Base-by-base conservation (phyloP, 2,329 filamentous ascomycete genomes). In the Emmonsia crescens region DNA sequence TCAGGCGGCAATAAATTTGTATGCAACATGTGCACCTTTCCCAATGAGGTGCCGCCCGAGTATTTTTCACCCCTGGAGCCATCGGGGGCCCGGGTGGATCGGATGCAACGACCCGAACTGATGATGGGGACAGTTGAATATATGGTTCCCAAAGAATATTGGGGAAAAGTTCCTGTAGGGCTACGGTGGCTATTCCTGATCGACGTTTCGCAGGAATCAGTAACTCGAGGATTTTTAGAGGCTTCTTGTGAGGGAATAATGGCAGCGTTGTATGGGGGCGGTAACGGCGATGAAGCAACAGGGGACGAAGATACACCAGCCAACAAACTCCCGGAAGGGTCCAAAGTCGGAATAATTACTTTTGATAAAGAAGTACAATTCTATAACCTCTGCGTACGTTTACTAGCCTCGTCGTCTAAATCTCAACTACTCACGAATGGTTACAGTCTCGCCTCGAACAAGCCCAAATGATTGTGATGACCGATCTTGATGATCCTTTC, bases 401-500 rank as follows among this genome's bases (percentile, higher is more conserved):
- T 59, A 60, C 29, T 29, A 36, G 52, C 6, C 27, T 29, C 9
- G 60, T 59, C n/a, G 62, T 19, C 42, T 31, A 5, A 33, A 49
- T 63, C 55, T 71, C 74, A 52, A 76, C 48, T 40, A 29, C 57
- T 59, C 61, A 46, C 36, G 19, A 60, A 56, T 9, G 21, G 44
- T 44, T 33, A 46, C 73, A 90, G 86, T 76, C 91, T 44, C 82
- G 82, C 48, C 79, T 96, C 49, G 88, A 94, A 61, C 86, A 91
- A 76, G 91, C 94, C 10, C 94, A 99, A 72, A 96, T 99, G 91
- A 85, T 99, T 80, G 92, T 99, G 58, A 96, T 99, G 90, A 89
- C 94, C 3, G 94, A 99, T 72, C 83, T 99, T 57, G 92, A 97
- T 69, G 94, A 99, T 67, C 94, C 94, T 0, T 99, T 99, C 73